Evolutionary conservation across 345 rosid genomes (phyloP).

Genomic region (Bruguiera sexangula): DNA sequence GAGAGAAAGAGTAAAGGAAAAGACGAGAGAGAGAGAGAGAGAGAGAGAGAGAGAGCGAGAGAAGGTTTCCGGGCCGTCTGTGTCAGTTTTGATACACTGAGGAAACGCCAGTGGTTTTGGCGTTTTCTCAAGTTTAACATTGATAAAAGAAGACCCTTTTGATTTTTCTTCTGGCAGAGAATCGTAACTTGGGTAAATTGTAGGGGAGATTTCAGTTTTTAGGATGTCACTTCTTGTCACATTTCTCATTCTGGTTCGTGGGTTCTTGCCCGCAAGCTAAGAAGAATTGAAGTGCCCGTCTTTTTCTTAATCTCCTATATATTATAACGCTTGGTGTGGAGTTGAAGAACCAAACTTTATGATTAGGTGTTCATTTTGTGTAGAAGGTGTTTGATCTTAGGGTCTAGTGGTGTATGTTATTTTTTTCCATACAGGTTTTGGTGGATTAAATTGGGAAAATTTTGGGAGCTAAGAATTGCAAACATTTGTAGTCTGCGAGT

Average conservation of each 20-base stretch:
- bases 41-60: not conserved
- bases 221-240: too few relatives aligned
- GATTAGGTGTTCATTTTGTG: not conserved
- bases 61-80: not conserved
- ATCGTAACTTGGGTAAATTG: too few relatives aligned
- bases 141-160: not conserved
- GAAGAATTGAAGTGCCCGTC: too few relatives aligned
- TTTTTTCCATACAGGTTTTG: not conserved
- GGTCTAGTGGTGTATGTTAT: not conserved
- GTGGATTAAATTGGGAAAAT: not conserved
- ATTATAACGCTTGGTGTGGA: not conserved
- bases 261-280: too few relatives aligned
- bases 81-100: not conserved
- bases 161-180: not conserved
- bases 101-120: not conserved
- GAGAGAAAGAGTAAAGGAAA: not conserved
- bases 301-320: not conserved
- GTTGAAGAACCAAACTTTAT: not conserved
- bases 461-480: not conserved
- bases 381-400: not conserved
- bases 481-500: constrained; percentile 4
- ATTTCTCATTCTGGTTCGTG: too few relatives aligned
- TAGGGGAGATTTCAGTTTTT: too few relatives aligned
- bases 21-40: not conserved
- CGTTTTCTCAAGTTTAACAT: not conserved